Base-by-base conservation (phyloP, 2,329 filamentous ascomycete genomes). In the Aureobasidium sp. region DNA sequence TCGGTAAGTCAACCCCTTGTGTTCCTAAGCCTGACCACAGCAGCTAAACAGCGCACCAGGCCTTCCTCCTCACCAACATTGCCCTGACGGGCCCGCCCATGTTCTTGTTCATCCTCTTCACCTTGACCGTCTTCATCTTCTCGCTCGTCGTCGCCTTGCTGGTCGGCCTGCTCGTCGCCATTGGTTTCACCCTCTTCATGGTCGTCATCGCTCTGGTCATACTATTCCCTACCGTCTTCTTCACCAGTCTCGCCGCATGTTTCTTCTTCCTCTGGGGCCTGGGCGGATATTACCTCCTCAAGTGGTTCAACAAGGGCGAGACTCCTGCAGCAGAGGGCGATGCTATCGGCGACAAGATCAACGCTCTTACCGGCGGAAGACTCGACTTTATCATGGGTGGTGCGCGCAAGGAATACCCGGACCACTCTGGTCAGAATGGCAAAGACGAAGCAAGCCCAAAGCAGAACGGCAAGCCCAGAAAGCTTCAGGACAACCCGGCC, bases 261-360 rank as follows among this genome's bases (percentile, higher is more conserved):
- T 80, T 87, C 64, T 74, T 87, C 64, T 93, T 89, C 84, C 74
- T 83, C 20, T 89, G 86, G 84, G 85, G 81, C 8, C 75, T 88
- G 9, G 82, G 79, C 15, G 82, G 80, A 52, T 91, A 86, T 71
- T 73, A 78, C 64, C 67, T 80, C 44, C 69, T 80, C 41, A 75
- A 75, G 56, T 77, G 75, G 75, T 68, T 73, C 67, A 74, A 72
- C 65, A 66, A 70, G n/a, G 68, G 69, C 41, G 62, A 58, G 14
- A 51, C 45, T 1, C 66, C 69, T 8, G 69, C 71, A 15, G 62
- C 66, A 14, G 68, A 72, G 22, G 72, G 72, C 11, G 64, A 68
- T 7, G 68, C 73, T 0, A 74, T 78, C 41, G 76, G 76, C n/a
- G 75, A 78, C 62, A 73, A 72, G 61, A 66, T 78, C 20, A 77